phyloP scores from a whole-genome alignment of 441 rosid genomes.

The Populus trichocarpa region DNA sequence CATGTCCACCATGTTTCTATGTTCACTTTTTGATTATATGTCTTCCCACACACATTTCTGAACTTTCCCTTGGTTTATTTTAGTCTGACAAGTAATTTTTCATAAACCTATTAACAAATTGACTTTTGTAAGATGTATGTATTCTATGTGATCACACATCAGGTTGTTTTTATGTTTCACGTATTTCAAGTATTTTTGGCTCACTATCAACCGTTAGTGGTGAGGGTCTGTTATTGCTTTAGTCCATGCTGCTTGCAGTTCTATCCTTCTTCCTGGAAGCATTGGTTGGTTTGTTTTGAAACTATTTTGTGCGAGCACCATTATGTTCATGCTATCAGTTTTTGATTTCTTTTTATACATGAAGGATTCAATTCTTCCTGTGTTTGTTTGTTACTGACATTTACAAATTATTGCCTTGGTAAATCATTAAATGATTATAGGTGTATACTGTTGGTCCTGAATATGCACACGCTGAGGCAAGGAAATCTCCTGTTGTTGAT shows the following conservation, averaged over 20 bases:
- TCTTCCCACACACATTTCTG: neutral
- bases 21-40: neutral
- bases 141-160: neutral
- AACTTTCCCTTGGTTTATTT: neutral
- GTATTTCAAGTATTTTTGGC: neutral
- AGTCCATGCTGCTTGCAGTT: neutral
- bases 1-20: neutral
- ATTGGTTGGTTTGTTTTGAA: neutral
- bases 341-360: neutral
- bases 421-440: constrained; percentile 33
- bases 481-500: constrained; percentile 99
- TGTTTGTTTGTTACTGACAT: constrained; percentile 5
- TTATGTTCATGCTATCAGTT: neutral
- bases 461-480: constrained; percentile 99
- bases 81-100: neutral
- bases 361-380: neutral
- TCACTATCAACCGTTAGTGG: neutral
- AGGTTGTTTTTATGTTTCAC: neutral
- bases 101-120: neutral
- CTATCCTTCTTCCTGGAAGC: neutral
- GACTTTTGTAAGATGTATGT: neutral
- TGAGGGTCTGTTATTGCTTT: neutral
- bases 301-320: neutral
- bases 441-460: constrained; percentile 99
- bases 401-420: constrained; percentile 10